phyloP scores from a whole-genome alignment of 805 yeast genomes.

The Candida parachauliodes region DNA sequence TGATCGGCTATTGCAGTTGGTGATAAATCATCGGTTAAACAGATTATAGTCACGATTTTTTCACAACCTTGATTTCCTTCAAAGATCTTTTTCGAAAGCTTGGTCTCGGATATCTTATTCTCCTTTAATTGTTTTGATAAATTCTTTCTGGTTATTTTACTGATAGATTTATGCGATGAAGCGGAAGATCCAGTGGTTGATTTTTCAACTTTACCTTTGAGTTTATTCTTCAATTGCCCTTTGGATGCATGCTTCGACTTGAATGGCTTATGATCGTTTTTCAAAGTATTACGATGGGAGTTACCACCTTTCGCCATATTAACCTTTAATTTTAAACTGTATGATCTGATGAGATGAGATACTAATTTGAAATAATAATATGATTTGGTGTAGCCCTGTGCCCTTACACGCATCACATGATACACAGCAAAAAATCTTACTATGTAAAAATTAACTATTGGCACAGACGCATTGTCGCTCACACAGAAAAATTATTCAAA shows the following conservation, averaged over 20 bases:
- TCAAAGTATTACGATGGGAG: constrained; percentile 80
- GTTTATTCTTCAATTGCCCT: constrained; percentile 74
- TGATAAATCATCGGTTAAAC: constrained; percentile 71
- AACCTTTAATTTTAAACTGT: neutral
- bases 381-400: neutral
- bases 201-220: constrained; percentile 87
- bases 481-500: constrained; percentile 1
- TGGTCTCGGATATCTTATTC: constrained; percentile 61
- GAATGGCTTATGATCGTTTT: constrained; percentile 83
- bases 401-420: constrained; percentile 1
- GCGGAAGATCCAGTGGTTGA: constrained; percentile 33
- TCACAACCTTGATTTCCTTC: constrained; percentile 80
- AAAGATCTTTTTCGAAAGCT: constrained; percentile 63
- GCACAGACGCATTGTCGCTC: neutral
- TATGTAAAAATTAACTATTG: neutral
- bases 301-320: constrained; percentile 45
- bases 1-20: constrained; percentile 50
- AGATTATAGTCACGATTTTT: constrained; percentile 75
- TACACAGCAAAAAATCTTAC: neutral
- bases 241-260: constrained; percentile 90
- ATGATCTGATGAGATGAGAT: constrained; percentile 6
- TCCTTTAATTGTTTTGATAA: constrained; percentile 71
- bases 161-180: constrained; percentile 35
- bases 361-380: neutral
- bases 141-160: constrained; percentile 70